Percentiles rank a stretch among this genome's conserved stretches.
phyloP scores from a whole-genome alignment of 352 stramenopile genomes.

The Globisporangium cederbergense region DNA sequence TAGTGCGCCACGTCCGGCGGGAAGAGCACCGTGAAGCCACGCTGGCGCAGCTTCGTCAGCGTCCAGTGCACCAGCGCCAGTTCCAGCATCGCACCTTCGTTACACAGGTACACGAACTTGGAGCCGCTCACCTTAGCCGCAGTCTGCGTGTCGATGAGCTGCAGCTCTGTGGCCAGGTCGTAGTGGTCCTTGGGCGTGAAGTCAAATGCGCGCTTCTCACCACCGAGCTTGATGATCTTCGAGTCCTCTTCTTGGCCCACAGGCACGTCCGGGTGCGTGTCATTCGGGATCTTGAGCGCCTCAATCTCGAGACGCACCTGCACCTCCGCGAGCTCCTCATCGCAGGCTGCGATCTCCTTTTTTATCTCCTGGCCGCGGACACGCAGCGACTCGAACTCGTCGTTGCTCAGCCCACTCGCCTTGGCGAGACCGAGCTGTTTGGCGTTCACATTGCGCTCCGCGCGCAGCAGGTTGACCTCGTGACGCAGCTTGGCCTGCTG shows the following conservation, averaged over 20 bases:
- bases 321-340: constrained; percentile 39
- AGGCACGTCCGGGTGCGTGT: constrained; percentile 68
- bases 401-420: constrained; percentile 25
- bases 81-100: constrained; percentile 87
- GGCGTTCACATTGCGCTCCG: constrained; percentile 61
- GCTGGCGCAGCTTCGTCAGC: constrained; percentile 57
- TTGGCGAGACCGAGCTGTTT: constrained; percentile 59
- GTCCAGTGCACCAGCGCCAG: constrained; percentile 82
- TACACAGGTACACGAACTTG: constrained; percentile 85
- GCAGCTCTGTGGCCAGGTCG: constrained; percentile 58
- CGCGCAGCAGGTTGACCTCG: constrained; percentile 50
- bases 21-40: constrained; percentile 74
- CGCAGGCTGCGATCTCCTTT: constrained; percentile 37
- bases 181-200: constrained; percentile 72
- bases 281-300: constrained; percentile 73
- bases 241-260: constrained; percentile 59
- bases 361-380: constrained; percentile 53
- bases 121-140: constrained; percentile 68
- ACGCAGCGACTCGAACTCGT: constrained; percentile 39
- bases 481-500: constrained; percentile 50
- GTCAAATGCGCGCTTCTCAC: constrained; percentile 50
- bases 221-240: constrained; percentile 42
- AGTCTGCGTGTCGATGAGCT: constrained; percentile 73
- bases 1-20: constrained; percentile 82
- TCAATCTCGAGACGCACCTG: constrained; percentile 55